A percentile compares a stretch with the other conserved stretches of the same genome.
These are phyloP conservation scores for Lipomyces kockii DNA, from an alignment of 805 yeast genomes.

Conservation along the genomic window DNA sequence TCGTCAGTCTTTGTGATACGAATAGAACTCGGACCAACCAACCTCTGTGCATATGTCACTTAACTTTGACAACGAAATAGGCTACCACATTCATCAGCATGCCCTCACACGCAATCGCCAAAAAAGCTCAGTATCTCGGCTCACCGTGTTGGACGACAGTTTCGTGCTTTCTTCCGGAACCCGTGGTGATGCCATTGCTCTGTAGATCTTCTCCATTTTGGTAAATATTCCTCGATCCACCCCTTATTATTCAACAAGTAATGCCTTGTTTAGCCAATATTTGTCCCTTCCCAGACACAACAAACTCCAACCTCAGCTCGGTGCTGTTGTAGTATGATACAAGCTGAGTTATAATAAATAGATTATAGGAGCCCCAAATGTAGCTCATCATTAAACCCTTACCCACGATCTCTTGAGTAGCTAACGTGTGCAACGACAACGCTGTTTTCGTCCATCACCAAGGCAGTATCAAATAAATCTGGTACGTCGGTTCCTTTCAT, in stretches of 20 bases:
- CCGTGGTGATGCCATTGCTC: constrained; percentile 18
- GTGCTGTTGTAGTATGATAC: not conserved
- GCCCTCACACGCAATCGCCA: not conserved
- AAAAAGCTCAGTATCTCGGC: not conserved
- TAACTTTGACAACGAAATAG: constrained; percentile 17
- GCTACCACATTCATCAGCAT: constrained; percentile 14
- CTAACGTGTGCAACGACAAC: too few species aligned
- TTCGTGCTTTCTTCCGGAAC: constrained; percentile 24
- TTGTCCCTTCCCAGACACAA: not conserved
- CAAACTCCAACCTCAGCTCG: not conserved
- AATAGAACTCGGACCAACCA: not conserved
- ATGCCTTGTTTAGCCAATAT: too few species aligned
- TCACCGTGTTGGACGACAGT: constrained; percentile 21
- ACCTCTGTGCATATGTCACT: constrained; percentile 29
- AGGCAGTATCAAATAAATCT: too few species aligned
- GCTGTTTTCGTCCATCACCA: too few species aligned
- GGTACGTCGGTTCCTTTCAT: too few species aligned
- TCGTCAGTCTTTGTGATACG: not conserved
- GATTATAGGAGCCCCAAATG: too few species aligned
- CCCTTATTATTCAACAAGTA: too few species aligned
- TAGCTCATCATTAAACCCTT: too few species aligned
- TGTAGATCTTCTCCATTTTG: not conserved
- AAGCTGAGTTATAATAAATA: not conserved
- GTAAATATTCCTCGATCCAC: not conserved
- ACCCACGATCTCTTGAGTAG: too few species aligned